Percentiles rank a stretch among this genome's conserved stretches.
These are phyloP conservation scores for Malus hybrid DNA, from an alignment of 331 rosid genomes.

Conservation along the genomic window DNA sequence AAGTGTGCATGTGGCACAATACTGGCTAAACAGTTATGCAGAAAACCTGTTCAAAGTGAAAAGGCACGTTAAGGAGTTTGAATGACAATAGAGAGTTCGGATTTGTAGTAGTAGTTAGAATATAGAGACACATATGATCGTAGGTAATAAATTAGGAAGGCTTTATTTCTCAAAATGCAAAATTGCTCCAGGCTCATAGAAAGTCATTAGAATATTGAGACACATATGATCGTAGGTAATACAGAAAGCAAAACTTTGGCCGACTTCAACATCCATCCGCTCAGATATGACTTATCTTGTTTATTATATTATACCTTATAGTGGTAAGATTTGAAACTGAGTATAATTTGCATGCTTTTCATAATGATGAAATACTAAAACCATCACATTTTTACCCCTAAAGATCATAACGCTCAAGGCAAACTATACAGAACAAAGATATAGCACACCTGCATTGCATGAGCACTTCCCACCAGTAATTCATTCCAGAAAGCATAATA, in stretches of 20 bases:
- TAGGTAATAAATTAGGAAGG: background rate
- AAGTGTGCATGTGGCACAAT: background rate
- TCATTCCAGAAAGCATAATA: background rate
- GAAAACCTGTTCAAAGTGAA: background rate
- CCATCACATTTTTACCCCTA: background rate
- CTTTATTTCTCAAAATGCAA: background rate
- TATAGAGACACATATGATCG: too few species aligned
- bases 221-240: background rate
- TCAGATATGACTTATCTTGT: background rate
- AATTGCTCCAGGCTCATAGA: too few species aligned
- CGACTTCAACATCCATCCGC: background rate
- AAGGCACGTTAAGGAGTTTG: background rate
- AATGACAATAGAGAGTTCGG: background rate
- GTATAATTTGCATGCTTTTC: background rate
- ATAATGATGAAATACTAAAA: background rate
- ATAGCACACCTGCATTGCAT: background rate
- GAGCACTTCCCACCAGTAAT: background rate
- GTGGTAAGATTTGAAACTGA: background rate
- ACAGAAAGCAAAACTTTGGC: background rate
- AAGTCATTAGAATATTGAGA: background rate
- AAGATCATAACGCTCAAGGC: background rate
- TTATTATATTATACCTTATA: background rate
- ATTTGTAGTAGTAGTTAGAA: background rate
- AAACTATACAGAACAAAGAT: background rate
- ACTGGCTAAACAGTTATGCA: background rate